phyloP scores from a whole-genome alignment of 495 filamentous ascomycete species.

The Xylaria flabelliformis region DNA sequence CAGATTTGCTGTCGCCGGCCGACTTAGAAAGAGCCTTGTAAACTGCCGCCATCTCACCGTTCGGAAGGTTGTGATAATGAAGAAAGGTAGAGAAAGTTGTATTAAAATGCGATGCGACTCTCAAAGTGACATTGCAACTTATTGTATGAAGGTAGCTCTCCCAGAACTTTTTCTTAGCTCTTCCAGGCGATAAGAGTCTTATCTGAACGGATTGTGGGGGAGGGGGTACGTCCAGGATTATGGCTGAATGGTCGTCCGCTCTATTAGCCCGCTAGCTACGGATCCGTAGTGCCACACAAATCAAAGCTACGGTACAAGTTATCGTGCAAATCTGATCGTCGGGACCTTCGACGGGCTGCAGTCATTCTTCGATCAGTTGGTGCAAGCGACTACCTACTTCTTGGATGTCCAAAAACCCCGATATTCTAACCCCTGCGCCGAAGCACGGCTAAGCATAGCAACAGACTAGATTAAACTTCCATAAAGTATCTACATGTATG shows the following conservation, averaged over 20 bases:
- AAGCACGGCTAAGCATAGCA: not conserved
- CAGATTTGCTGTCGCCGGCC: slow-evolving; percentile 52
- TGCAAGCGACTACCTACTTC: not conserved
- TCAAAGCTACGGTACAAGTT: slow-evolving; percentile 13
- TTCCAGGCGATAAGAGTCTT: slow-evolving; percentile 31
- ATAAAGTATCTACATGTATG: too few relatives aligned
- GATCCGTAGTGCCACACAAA: slow-evolving; percentile 18
- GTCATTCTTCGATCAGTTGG: not conserved
- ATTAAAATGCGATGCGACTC: not conserved
- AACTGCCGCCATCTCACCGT: slow-evolving; percentile 81
- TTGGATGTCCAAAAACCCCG: not conserved
- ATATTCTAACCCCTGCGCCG: not conserved
- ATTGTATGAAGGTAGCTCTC: slow-evolving; percentile 13
- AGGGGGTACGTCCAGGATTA: not conserved
- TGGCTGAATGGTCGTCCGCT: not conserved
- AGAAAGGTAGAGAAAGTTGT: not conserved
- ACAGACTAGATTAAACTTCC: not conserved
- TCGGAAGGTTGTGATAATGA: not conserved
- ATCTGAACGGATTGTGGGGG: slow-evolving; percentile 14
- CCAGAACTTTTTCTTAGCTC: slow-evolving; percentile 35
- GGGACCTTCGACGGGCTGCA: slow-evolving; percentile 1
- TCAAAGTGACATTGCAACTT: slow-evolving; percentile 12
- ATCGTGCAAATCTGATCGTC: not conserved
- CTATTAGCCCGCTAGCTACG: not conserved
- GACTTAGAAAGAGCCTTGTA: slow-evolving; percentile 90